Evolutionary conservation across 176 grass and related monocot species (phyloP), one percentile per base, ranked within the genome.

Genomic region (Tillandsia leiboldiana): DNA sequence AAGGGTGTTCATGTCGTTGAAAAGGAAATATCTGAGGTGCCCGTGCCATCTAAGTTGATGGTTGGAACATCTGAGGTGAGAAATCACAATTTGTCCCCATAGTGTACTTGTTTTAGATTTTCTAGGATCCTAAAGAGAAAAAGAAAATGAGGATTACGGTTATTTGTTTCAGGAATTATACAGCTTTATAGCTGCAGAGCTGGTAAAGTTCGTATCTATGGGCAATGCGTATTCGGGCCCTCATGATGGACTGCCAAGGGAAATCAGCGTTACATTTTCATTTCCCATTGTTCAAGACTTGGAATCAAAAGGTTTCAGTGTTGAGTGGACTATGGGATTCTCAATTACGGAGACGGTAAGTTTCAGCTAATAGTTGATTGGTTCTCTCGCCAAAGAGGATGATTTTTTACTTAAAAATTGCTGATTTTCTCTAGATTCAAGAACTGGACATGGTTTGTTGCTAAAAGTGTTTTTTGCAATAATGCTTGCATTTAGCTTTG

Each of bases 31-130:
- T 14, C 49, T 11, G 47, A 69, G 49, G 29, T 69, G 1, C 48
- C 67, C 11, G 47, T 69, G 49, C 48, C 67, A 69, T 20, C 48
- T 22, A 51, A 69, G 50, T 69, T 69, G 15, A 69, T 69, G 67
- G 12, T 69, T 23, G 67, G 48, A 2, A 23, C 67, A 11, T 69
- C 42, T 24, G 49, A 26, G 67, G 47, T 69, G n/a, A 11, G 64
- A 42, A 15, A 22, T 22, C 8, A 22, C 17, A 6, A 42, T 42
- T 42, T 42, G 33, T 42, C 33, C 1, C 22, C 57, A 15, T 26
- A 66, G 0, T 66, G 26, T 6, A 13, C 10, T 24, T 69, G 10
- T 22, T 69, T 51, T 26, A 8, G 2, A 20, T 69, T 51, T 12
- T 10, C 10, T 0, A 50, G 17, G 26, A 51, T 17, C 15, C 47